Evolutionary conservation across 2,329 filamentous ascomycete species (phyloP).

Genomic region (Neofusicoccum ribis): DNA sequence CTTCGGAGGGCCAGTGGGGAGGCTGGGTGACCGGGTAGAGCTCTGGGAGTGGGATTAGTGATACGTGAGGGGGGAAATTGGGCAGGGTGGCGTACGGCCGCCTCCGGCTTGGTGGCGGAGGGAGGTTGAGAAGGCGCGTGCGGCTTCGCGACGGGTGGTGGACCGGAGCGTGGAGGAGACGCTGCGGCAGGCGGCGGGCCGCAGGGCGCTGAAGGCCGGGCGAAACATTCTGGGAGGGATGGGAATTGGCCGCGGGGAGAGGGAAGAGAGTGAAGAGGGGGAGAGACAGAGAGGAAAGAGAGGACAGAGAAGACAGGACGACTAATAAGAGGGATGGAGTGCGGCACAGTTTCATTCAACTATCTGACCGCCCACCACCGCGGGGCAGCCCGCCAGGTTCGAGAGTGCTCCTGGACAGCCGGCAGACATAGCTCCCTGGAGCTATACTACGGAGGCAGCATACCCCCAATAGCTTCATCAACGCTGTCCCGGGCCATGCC

Average conservation of each 20-base stretch:
- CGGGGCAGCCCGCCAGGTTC: background rate
- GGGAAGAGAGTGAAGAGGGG: background rate
- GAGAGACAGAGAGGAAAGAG: background rate
- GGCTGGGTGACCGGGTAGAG: slow-evolving; percentile 9
- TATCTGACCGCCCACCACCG: background rate
- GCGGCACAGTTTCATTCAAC: background rate
- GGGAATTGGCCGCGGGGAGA: background rate
- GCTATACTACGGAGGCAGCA: background rate
- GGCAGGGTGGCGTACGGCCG: background rate
- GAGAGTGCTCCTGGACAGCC: background rate
- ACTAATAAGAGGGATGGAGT: background rate
- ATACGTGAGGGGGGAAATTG: background rate
- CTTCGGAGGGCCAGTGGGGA: slow-evolving; percentile 8
- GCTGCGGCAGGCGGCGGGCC: background rate
- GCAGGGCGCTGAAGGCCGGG: background rate
- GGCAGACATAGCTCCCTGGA: background rate
- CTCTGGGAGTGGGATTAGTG: background rate
- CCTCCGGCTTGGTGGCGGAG: slow-evolving; percentile 7
- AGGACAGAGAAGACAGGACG: background rate
- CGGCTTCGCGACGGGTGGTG: background rate
- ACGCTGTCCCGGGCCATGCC: background rate
- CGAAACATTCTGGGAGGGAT: background rate
- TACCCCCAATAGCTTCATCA: background rate
- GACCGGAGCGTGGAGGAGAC: background rate
- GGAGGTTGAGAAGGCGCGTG: slow-evolving; percentile 7